A percentile compares a stretch with the other conserved stretches of the same genome.
These are phyloP conservation scores for Austroboletus festivus DNA, from an alignment of 768 basidiomycete genomes.

Conservation along the genomic window DNA sequence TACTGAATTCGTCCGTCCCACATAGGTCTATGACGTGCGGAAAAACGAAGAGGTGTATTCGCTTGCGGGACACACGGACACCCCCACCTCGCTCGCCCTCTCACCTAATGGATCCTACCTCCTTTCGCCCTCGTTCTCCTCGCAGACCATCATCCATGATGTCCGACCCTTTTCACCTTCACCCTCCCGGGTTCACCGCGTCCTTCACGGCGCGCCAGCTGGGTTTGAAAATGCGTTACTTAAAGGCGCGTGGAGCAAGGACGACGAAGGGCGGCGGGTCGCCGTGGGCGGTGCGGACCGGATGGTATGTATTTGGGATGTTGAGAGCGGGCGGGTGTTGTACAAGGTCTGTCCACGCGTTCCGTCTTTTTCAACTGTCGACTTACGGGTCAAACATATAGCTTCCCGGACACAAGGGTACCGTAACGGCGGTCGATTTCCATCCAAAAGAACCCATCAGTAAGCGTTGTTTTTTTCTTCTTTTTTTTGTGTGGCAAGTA, in stretches of 20 bases:
- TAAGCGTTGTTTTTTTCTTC: conserved; percentile 39
- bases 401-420: conserved; percentile 96
- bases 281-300: conserved; percentile 90
- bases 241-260: conserved; percentile 84
- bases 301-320: conserved; percentile 85
- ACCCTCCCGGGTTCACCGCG: conserved; percentile 75
- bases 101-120: conserved; percentile 88
- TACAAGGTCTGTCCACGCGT: conserved; percentile 60
- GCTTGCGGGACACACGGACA: conserved; percentile 85
- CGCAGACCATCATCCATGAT: conserved; percentile 86
- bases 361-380: not conserved
- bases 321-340: conserved; percentile 67
- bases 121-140: conserved; percentile 88
- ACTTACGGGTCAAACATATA: conserved; percentile 22
- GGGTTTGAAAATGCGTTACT: conserved; percentile 90
- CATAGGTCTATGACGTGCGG: conserved; percentile 91
- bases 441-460: conserved; percentile 95
- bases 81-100: conserved; percentile 87
- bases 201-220: conserved; percentile 80
- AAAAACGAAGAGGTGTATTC: conserved; percentile 79
- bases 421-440: conserved; percentile 93
- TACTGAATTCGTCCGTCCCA: too few relatives aligned
- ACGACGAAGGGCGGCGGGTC: conserved; percentile 76
- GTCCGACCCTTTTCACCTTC: conserved; percentile 91
- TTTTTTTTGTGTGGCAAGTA: too few relatives aligned